A percentile compares a stretch with the other conserved stretches of the same genome.
Conservation (phyloP, 2,329 filamentous ascomycete genomes). For the Aurifilum marmelostoma region DNA sequence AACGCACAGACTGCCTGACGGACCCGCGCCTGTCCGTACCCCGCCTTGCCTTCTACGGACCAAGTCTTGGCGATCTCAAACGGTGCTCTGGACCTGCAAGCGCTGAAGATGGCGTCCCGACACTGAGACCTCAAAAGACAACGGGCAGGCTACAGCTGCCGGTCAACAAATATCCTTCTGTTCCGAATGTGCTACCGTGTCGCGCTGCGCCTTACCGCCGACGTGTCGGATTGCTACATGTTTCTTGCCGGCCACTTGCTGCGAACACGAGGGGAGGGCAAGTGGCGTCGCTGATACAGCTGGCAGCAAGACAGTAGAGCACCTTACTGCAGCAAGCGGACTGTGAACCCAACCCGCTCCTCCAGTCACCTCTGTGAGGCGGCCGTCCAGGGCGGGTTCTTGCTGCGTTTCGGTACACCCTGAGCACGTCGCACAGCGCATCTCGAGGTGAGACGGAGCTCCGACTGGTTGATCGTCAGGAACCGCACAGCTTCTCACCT, state of each 20-base stretch:
- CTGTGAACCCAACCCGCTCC: background rate
- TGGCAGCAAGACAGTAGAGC: background rate
- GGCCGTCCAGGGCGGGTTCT: background rate
- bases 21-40: background rate
- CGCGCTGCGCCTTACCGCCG: background rate
- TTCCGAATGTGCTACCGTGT: background rate
- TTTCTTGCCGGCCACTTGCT: background rate
- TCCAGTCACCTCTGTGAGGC: background rate
- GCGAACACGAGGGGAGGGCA: background rate
- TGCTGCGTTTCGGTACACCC: conserved; percentile 4
- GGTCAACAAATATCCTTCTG: background rate
- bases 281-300: background rate
- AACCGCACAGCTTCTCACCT: background rate
- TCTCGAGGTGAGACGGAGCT: conserved; percentile 9
- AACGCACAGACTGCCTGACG: background rate
- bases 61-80: background rate
- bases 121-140: background rate
- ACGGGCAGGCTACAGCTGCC: background rate
- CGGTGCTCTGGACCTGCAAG: background rate
- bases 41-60: background rate
- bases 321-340: background rate
- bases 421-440: background rate
- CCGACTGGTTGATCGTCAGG: conserved; percentile 15
- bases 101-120: background rate
- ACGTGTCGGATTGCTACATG: background rate